A percentile compares a stretch with the other conserved stretches of the same genome.
phyloP scores from a whole-genome alignment of 2,329 filamentous ascomycete genomes.

The Lomentospora prolificans region DNA sequence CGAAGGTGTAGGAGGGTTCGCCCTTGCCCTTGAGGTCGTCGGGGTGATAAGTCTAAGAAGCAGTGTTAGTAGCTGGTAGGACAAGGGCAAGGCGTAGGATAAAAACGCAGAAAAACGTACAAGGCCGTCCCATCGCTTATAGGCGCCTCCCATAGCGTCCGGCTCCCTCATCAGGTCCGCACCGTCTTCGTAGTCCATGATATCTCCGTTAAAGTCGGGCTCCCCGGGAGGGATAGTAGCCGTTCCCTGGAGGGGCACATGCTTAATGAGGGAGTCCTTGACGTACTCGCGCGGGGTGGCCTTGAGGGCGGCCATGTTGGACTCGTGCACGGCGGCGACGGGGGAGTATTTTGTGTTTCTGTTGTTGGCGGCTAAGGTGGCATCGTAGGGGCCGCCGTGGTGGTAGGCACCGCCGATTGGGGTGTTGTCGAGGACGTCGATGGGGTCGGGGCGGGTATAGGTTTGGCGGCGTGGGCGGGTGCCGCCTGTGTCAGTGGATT shows the following conservation, averaged over 20 bases:
- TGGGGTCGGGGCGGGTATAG: constrained; percentile 47
- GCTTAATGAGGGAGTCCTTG: constrained; percentile 58
- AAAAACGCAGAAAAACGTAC: constrained; percentile 32
- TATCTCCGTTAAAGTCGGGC: constrained; percentile 55
- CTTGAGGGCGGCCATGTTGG: constrained; percentile 65
- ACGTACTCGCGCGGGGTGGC: constrained; percentile 76
- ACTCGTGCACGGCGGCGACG: constrained; percentile 62
- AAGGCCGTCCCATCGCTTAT: constrained; percentile 63
- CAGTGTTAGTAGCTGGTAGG: background rate
- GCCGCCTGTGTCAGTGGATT: constrained; percentile 34
- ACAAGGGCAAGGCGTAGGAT: background rate
- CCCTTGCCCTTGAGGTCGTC: constrained; percentile 77
- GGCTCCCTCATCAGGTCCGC: constrained; percentile 71
- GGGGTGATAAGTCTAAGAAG: constrained; percentile 46
- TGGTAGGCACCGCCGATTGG: constrained; percentile 57
- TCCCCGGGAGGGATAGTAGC: constrained; percentile 67
- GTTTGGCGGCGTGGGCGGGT: background rate
- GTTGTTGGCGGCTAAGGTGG: constrained; percentile 67
- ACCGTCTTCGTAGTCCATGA: constrained; percentile 77
- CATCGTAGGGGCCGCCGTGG: constrained; percentile 85
- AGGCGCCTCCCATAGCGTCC: constrained; percentile 60
- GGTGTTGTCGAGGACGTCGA: constrained; percentile 67
- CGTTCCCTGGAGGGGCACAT: constrained; percentile 73
- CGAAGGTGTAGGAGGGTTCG: constrained; percentile 63
- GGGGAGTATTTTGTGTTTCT: constrained; percentile 53